Evolutionary conservation across 2,329 filamentous ascomycete genomes (phyloP), one percentile per base, ranked within the genome.

Genomic region (Penicillium corylophilum): DNA sequence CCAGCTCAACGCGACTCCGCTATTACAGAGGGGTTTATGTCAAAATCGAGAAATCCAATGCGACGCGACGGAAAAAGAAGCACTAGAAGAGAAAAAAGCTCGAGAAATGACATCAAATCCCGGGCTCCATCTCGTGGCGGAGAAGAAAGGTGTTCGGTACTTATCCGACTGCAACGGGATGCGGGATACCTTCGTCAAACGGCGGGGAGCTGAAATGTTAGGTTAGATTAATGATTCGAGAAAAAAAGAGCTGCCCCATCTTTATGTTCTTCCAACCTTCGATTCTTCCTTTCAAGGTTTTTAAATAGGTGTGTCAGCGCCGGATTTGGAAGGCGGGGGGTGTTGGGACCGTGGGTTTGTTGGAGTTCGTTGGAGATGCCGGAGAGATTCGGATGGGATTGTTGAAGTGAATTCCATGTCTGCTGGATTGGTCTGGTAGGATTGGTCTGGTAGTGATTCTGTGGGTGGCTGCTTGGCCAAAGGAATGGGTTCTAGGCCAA

Each of bases 221-320:
- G 28, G 28, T 29, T 13, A 10, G 13, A 31, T 15, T 5, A 13
- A 31, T 33, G 29, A 15, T n/a, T 33, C 15, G 29, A 33, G 29
- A 7, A 6, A 7, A 35, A 45, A 23, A 15, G 12, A 45, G 41
- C 41, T 4, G 26, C 26, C 15, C 10, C 15, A n/a, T 18, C n/a
- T 24, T 26, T 28, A 28, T 28, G n/a, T 24, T 29, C 42, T 29
- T n/a, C 24, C 48, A 24, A 26, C 33, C 31, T 44, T 26, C 41
- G 7, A 4, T 24, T 23, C 24, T 39, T 28, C 24, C 16, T 7
- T 28, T n/a, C 15, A 35, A 35, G 4, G 22, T 38, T 42, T 42
- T 22, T 43, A 8, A 23, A 16, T 18, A 20, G 24, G 31, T 53
- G 31, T 42, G 44, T 51, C 49, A 51, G 44, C 52, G 48, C 52